A percentile compares a stretch with the other conserved stretches of the same genome.
Evolutionary conservation across 345 rosid genomes (phyloP).

Genomic region (Reutealis trisperma): DNA sequence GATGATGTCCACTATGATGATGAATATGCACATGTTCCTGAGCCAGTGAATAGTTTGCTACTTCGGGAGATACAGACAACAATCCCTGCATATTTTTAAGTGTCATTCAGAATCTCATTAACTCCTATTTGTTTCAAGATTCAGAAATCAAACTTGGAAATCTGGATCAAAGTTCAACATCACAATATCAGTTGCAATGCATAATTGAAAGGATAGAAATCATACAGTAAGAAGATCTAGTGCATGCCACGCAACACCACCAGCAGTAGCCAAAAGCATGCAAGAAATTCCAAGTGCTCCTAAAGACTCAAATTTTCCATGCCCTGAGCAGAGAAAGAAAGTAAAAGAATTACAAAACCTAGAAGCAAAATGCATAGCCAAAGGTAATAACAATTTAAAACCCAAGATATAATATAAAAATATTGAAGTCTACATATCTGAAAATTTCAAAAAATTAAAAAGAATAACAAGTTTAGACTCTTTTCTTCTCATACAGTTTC

Average conservation of each 20-base stretch:
- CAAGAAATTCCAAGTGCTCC: conserved; percentile 93
- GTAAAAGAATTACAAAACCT: conserved; percentile 13
- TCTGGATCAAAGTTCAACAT: neutral
- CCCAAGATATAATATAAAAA: neutral
- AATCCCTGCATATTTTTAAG: conserved; percentile 46
- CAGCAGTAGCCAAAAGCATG: conserved; percentile 90
- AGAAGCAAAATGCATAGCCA: neutral
- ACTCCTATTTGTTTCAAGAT: neutral
- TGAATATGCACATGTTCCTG: conserved; percentile 43
- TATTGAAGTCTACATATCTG: neutral
- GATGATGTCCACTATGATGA: conserved; percentile 56
- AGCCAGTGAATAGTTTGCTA: conserved; percentile 34
- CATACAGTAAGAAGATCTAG: conserved; percentile 61
- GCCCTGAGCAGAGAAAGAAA: conserved; percentile 49
- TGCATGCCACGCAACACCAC: conserved; percentile 94
- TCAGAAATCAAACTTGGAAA: neutral
- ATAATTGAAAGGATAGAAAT: conserved; percentile 14
- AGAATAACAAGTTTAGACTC: neutral
- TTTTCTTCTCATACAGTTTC: neutral
- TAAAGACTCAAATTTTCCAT: conserved; percentile 87
- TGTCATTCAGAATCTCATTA: neutral
- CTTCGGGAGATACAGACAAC: conserved; percentile 53
- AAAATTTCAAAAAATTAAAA: neutral
- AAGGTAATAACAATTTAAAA: neutral
- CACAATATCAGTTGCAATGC: neutral